Evolutionary conservation across 2,329 filamentous ascomycete species (phyloP).

Genomic region (Calonectria crousiana): DNA sequence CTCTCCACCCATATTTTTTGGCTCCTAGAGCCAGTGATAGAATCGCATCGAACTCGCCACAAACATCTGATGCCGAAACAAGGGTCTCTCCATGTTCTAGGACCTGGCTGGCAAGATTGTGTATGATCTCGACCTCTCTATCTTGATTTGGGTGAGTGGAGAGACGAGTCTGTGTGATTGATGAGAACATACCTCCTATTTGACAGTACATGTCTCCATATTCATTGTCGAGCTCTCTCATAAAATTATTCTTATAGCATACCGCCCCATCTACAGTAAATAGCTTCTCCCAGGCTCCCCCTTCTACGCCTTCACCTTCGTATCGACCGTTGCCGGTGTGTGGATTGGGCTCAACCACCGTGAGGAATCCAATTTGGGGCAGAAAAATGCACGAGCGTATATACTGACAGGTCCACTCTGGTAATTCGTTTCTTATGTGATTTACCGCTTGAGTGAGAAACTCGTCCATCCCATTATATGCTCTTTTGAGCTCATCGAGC

Average conservation of each 20-base stretch:
- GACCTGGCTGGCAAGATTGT: constrained; percentile 78
- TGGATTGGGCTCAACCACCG: constrained; percentile 71
- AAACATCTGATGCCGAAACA: constrained; percentile 78
- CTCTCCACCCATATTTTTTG: constrained; percentile 76
- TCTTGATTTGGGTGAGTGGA: constrained; percentile 62
- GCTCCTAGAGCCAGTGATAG: constrained; percentile 85
- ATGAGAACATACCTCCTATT: constrained; percentile 75
- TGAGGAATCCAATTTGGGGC: constrained; percentile 91
- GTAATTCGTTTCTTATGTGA: constrained; percentile 72
- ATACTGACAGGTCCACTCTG: constrained; percentile 66
- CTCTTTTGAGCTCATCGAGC: constrained; percentile 82
- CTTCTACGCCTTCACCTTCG: constrained; percentile 67
- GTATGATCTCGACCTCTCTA: constrained; percentile 88
- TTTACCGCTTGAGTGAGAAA: constrained; percentile 77
- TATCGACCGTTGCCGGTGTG: constrained; percentile 71
- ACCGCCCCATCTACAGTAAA: constrained; percentile 78
- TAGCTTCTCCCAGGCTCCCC: constrained; percentile 79
- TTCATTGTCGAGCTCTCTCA: constrained; percentile 83
- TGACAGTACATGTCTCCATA: constrained; percentile 87
- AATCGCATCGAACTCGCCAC: constrained; percentile 89
- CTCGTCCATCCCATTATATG: constrained; percentile 81
- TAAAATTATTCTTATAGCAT: constrained; percentile 89
- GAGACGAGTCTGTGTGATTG: not conserved
- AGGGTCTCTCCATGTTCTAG: constrained; percentile 77
- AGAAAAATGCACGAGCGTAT: constrained; percentile 87